These are phyloP conservation scores for Microthyrium microscopicum DNA, from an alignment of 2,329 filamentous ascomycete species.

Conservation along the genomic window DNA sequence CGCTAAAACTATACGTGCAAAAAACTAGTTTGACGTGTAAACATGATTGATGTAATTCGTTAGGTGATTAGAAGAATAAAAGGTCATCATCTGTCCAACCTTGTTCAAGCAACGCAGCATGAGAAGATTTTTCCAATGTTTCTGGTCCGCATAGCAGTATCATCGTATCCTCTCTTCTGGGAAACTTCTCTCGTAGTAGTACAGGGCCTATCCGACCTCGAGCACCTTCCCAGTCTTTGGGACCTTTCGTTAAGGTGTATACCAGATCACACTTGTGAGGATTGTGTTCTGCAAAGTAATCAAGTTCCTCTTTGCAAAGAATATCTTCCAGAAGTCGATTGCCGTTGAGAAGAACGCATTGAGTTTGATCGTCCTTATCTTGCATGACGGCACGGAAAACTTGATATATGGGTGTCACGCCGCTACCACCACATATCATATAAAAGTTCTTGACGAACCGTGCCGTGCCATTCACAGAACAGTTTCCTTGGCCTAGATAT, in stretches of 20 bases:
- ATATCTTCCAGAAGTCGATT: conserved; percentile 69
- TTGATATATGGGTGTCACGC: conserved; percentile 83
- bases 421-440: conserved; percentile 82
- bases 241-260: conserved; percentile 51
- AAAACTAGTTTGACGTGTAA: too few relatives aligned
- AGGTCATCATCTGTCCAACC: conserved; percentile 61
- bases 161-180: conserved; percentile 32
- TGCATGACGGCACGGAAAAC: conserved; percentile 59
- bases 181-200: conserved; percentile 43
- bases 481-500: conserved; percentile 53
- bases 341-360: conserved; percentile 59
- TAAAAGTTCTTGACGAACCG: conserved; percentile 49
- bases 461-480: conserved; percentile 40
- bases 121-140: conserved; percentile 52
- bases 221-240: conserved; percentile 48
- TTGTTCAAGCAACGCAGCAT: conserved; percentile 37
- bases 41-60: too few relatives aligned
- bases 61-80: conserved; percentile 55
- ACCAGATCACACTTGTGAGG: conserved; percentile 44
- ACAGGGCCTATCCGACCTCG: conserved; percentile 48
- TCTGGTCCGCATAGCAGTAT: conserved; percentile 68
- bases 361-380: conserved; percentile 45
- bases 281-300: conserved; percentile 39
- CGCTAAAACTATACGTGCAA: too few relatives aligned
- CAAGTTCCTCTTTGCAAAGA: conserved; percentile 58